Percentiles rank a stretch among this genome's conserved stretches.
phyloP scores from a whole-genome alignment of 2,329 filamentous ascomycete species.

The Dothideomycetidae sp. region DNA sequence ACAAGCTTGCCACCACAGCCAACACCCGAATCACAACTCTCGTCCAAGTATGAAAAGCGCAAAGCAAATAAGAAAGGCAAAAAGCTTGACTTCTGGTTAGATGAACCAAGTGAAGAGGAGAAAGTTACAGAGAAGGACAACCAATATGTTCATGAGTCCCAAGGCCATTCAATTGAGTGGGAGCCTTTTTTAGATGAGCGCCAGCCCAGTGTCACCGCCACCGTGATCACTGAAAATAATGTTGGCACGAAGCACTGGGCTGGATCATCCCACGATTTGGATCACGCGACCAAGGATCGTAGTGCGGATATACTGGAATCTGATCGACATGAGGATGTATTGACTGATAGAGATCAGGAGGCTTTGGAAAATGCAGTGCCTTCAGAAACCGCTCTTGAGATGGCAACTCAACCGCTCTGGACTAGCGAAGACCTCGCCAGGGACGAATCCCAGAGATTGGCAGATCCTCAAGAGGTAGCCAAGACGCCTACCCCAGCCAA shows the following conservation, averaged over 20 bases:
- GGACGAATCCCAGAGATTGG: constrained; percentile 11
- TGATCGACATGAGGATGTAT: no score
- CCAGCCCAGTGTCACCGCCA: background rate
- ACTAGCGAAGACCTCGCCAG: constrained; percentile 27
- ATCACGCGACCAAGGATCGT: no score
- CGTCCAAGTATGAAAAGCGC: constrained; percentile 8
- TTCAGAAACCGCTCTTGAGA: no score
- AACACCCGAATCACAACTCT: background rate
- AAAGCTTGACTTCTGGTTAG: constrained; percentile 3
- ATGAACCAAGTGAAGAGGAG: background rate
- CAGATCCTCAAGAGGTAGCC: no score
- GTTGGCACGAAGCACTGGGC: constrained; percentile 4
- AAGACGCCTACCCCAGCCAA: no score
- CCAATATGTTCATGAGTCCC: background rate
- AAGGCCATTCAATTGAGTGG: background rate
- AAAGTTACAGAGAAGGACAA: no score
- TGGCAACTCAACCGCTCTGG: constrained; percentile 9
- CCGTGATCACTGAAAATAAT: background rate
- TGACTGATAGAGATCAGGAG: no score
- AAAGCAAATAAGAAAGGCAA: constrained; percentile 7
- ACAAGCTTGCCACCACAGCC: background rate
- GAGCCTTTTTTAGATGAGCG: background rate
- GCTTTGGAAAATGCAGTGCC: no score
- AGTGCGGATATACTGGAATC: no score
- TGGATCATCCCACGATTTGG: no score